phyloP scores from a whole-genome alignment of 2,329 filamentous ascomycete genomes.

The Septoria linicola region DNA sequence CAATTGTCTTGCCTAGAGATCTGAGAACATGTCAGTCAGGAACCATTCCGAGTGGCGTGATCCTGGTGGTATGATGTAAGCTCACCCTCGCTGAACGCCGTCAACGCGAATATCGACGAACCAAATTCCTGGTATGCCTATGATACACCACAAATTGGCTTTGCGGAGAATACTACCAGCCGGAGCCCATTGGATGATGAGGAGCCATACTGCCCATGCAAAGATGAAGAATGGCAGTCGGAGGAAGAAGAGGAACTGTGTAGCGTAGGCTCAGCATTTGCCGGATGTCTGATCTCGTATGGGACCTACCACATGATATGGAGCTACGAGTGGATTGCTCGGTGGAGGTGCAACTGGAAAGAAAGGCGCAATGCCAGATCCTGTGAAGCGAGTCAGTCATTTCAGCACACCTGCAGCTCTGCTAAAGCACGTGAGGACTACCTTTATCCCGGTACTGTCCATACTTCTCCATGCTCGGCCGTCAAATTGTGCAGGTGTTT shows the following conservation, averaged over 20 bases:
- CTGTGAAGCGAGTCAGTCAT: constrained; percentile 49
- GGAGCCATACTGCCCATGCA: constrained; percentile 36
- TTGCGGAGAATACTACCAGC: constrained; percentile 70
- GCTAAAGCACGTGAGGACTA: constrained; percentile 39
- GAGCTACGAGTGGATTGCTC: constrained; percentile 60
- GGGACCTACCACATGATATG: constrained; percentile 34
- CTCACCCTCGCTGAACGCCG: constrained; percentile 84
- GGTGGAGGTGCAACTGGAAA: constrained; percentile 73
- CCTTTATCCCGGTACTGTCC: constrained; percentile 90
- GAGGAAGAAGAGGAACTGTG: constrained; percentile 70
- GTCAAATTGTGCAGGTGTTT: background rate
- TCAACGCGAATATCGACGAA: constrained; percentile 99
- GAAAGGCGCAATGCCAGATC: constrained; percentile 94
- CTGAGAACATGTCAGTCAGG: constrained; percentile 38
- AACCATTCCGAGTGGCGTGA: constrained; percentile 14
- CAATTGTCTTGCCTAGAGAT: constrained; percentile 69
- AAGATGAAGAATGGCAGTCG: constrained; percentile 80
- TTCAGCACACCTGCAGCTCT: constrained; percentile 10
- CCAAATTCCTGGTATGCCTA: constrained; percentile 90
- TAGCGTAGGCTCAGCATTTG: background rate
- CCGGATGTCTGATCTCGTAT: background rate
- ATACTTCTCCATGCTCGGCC: constrained; percentile 80
- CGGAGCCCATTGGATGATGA: constrained; percentile 67
- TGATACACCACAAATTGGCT: constrained; percentile 79
- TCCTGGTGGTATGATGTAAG: constrained; percentile 2